A percentile compares a stretch with the other conserved stretches of the same genome.
phyloP scores from a whole-genome alignment of 768 basidiomycete species.

The Tylopilus intermedius region DNA sequence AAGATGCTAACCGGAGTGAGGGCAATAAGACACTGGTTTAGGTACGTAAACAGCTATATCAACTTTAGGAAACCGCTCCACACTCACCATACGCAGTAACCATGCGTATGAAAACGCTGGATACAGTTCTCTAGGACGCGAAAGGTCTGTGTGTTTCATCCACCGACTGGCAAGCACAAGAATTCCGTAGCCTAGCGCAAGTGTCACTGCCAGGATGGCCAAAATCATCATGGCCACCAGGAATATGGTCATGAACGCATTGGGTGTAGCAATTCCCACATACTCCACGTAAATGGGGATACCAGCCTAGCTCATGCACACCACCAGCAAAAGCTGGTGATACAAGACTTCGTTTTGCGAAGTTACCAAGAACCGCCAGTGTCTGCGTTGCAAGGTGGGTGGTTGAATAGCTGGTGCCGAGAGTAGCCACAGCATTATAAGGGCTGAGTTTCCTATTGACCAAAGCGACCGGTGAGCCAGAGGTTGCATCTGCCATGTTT shows the following conservation, averaged over 20 bases:
- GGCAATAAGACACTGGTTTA: conserved; percentile 51
- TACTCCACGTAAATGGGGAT: conserved; percentile 79
- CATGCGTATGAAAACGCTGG: conserved; percentile 51
- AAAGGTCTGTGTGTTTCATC: conserved; percentile 16
- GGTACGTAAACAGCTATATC: conserved; percentile 1
- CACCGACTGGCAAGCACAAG: conserved; percentile 25
- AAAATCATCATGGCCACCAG: conserved; percentile 63
- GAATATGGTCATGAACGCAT: conserved; percentile 90
- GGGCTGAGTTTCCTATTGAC: conserved; percentile 82
- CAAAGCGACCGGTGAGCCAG: conserved; percentile 61
- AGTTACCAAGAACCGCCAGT: conserved; percentile 10
- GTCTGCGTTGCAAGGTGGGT: conserved; percentile 4
- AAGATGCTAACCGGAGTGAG: conserved; percentile 72
- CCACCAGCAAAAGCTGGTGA: conserved; percentile 13
- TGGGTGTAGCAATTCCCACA: conserved; percentile 74
- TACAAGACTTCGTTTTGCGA: conserved; percentile 3
- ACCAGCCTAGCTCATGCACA: conserved; percentile 47
- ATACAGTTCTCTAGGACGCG: conserved; percentile 33
- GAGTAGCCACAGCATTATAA: conserved; percentile 45
- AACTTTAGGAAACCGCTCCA: background rate
- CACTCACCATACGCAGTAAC: conserved; percentile 62
- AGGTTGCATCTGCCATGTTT: conserved; percentile 53
- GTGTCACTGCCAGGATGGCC: conserved; percentile 49
- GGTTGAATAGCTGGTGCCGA: background rate
- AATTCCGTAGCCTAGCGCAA: conserved; percentile 50